Evolutionary conservation across 192 early-diverging fungal species (phyloP), one percentile per base, ranked within the genome.

Genomic region (Hyaloraphidium curvatum): DNA sequence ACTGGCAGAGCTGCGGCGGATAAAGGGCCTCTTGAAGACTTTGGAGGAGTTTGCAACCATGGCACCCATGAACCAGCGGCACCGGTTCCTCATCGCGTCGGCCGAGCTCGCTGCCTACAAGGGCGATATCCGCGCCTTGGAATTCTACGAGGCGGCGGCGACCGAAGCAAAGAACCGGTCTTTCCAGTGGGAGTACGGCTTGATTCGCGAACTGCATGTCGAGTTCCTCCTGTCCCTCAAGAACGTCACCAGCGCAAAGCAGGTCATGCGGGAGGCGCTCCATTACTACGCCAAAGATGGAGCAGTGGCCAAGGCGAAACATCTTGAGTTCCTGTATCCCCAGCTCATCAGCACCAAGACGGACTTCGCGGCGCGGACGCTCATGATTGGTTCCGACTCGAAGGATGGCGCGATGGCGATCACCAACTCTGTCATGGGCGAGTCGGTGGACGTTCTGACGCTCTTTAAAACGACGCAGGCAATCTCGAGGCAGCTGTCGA

Each of bases 401-500:
- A 19, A 22, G 14, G 11, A 9, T 5, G 43, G 43, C 9, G 43
- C 17, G 43, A 25, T 14, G 5, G 43, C 43, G 23, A n/a, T n/a
- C n/a, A n/a, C n/a, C n/a, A n/a, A n/a, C n/a, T n/a, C n/a, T n/a
- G n/a, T n/a, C n/a, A n/a, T n/a, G n/a, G 43, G 43, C 11, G 43
- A 48, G 43, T 48, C 43, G 9, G 25, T 48, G 7, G 43, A 48
- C 23, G 43, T 48, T 9, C 43, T 48, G 7, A 22, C 43, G 4
- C 43, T 48, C 7, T 48, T 48, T 25, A 48, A 48, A 48, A 25
- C 43, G 17, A 48, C 43, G 4, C 43, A 48, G 25, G 43, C 43
- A 11, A 48, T 48, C 23, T 48, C 43, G 7, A 48, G 43, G 19
- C 43, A 48, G 19, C 17, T 48, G 14, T 22, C 17, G 7, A 22